A percentile compares a stretch with the other conserved stretches of the same genome.
These are phyloP conservation scores for Diaporthe helianthi DNA, from an alignment of 2,329 filamentous ascomycete genomes.

Conservation along the genomic window DNA sequence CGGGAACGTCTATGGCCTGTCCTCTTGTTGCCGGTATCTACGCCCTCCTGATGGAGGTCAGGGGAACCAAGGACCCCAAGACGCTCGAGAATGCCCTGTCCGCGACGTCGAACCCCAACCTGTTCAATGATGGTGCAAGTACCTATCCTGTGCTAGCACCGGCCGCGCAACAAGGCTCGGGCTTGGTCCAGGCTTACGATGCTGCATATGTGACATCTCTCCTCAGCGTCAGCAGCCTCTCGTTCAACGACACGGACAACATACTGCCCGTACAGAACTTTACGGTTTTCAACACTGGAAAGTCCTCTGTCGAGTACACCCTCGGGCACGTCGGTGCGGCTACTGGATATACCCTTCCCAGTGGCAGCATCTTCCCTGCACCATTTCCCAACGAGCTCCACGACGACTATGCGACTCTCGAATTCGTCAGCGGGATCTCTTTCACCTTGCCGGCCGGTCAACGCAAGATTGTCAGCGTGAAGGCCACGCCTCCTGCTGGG, in stretches of 20 bases:
- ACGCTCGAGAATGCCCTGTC: slow-evolving; percentile 58
- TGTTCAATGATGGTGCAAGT: slow-evolving; percentile 53
- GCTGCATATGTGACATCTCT: slow-evolving; percentile 61
- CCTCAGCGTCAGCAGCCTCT: slow-evolving; percentile 62
- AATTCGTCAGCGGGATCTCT: slow-evolving; percentile 46
- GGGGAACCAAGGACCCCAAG: slow-evolving; percentile 58
- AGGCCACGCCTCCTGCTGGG: slow-evolving; percentile 48
- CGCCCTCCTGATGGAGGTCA: slow-evolving; percentile 60
- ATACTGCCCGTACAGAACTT: slow-evolving; percentile 58
- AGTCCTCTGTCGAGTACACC: slow-evolving; percentile 56
- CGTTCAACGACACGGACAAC: slow-evolving; percentile 70
- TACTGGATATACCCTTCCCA: slow-evolving; percentile 60
- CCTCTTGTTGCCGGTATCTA: slow-evolving; percentile 59
- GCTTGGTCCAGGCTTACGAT: slow-evolving; percentile 66
- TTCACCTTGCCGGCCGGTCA: slow-evolving; percentile 53
- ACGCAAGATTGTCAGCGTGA: slow-evolving; percentile 55
- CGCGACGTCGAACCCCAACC: slow-evolving; percentile 55
- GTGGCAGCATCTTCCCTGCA: slow-evolving; percentile 45
- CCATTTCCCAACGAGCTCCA: slow-evolving; percentile 55
- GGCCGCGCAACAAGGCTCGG: slow-evolving; percentile 66
- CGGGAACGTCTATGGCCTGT: slow-evolving; percentile 62
- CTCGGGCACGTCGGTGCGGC: slow-evolving; percentile 58
- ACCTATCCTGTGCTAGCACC: slow-evolving; percentile 55
- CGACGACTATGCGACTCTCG: slow-evolving; percentile 50
- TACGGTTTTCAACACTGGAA: slow-evolving; percentile 61